phyloP scores from a whole-genome alignment of 805 yeast genomes.

The Phaffomyces thermotolerans region DNA sequence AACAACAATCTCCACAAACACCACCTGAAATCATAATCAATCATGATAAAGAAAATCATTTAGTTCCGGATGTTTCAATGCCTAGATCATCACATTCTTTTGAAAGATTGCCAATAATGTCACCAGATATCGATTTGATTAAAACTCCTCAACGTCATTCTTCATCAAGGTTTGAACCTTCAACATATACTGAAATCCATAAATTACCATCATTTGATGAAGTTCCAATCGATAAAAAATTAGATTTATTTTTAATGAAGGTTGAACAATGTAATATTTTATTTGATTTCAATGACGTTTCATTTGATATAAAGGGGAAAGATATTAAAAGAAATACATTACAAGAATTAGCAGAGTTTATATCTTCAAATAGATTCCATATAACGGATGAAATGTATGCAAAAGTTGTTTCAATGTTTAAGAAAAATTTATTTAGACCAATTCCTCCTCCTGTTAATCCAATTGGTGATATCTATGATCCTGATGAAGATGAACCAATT shows the following conservation, averaged over 20 bases:
- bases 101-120: slow-evolving; percentile 53
- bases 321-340: slow-evolving; percentile 83
- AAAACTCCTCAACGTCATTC: slow-evolving; percentile 86
- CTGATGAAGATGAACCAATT: slow-evolving; percentile 98
- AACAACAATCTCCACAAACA: slow-evolving; percentile 3
- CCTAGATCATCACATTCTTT: slow-evolving; percentile 44
- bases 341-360: slow-evolving; percentile 84
- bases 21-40: slow-evolving; percentile 1
- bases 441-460: slow-evolving; percentile 98
- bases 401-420: slow-evolving; percentile 86
- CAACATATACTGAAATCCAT: slow-evolving; percentile 53
- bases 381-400: slow-evolving; percentile 88
- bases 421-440: slow-evolving; percentile 83
- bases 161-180: slow-evolving; percentile 84
- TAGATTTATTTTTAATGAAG: slow-evolving; percentile 74
- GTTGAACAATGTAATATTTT: slow-evolving; percentile 91
- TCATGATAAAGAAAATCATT: slow-evolving; percentile 5
- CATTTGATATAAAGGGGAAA: slow-evolving; percentile 85
- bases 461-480: slow-evolving; percentile 91
- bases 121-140: slow-evolving; percentile 73
- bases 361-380: slow-evolving; percentile 72
- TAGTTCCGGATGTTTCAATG: slow-evolving; percentile 17
- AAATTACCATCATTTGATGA: slow-evolving; percentile 85
- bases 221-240: slow-evolving; percentile 74
- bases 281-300: slow-evolving; percentile 92